A percentile compares a stretch with the other conserved stretches of the same genome.
Evolutionary conservation across 257 asterid species (phyloP).

Genomic region (Perilla frutescens): DNA sequence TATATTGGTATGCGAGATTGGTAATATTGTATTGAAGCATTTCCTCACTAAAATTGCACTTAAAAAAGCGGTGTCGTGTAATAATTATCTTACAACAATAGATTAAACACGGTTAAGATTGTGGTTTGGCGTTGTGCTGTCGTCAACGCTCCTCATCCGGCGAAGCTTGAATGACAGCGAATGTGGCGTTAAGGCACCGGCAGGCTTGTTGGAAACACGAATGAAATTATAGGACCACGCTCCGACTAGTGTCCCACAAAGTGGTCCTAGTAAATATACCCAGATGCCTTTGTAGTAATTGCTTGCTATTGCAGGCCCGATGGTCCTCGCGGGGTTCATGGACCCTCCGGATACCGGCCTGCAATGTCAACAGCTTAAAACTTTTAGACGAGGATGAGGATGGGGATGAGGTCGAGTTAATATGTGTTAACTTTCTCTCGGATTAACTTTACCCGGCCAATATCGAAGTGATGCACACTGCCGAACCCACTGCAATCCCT

Average conservation of each 20-base stretch:
- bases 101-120: slow-evolving; percentile 40
- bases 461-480: slow-evolving; percentile 90
- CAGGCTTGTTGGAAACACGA: slow-evolving; percentile 59
- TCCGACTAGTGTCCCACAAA: slow-evolving; percentile 69
- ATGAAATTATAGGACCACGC: slow-evolving; percentile 73
- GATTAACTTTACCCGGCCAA: slow-evolving; percentile 69
- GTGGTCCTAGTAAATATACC: slow-evolving; percentile 76
- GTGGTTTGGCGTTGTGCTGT: slow-evolving; percentile 25
- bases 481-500: slow-evolving; percentile 89
- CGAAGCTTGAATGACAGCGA: slow-evolving; percentile 55
- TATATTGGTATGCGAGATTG: background rate
- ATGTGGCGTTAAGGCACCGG: slow-evolving; percentile 41
- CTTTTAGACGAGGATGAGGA: too few relatives aligned
- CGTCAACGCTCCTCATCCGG: slow-evolving; percentile 50
- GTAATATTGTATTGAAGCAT: too few relatives aligned
- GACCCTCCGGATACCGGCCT: slow-evolving; percentile 94
- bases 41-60: background rate
- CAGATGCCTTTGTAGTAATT: slow-evolving; percentile 63
- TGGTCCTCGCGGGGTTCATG: slow-evolving; percentile 82
- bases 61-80: background rate
- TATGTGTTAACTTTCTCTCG: too few relatives aligned
- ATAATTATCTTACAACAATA: background rate
- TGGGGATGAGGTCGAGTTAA: too few relatives aligned
- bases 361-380: background rate
- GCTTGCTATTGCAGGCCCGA: slow-evolving; percentile 92